Percentiles rank a stretch among this genome's conserved stretches.
Conservation (phyloP, 2,329 filamentous ascomycete species). For the Fusarium austroafricanum region DNA sequence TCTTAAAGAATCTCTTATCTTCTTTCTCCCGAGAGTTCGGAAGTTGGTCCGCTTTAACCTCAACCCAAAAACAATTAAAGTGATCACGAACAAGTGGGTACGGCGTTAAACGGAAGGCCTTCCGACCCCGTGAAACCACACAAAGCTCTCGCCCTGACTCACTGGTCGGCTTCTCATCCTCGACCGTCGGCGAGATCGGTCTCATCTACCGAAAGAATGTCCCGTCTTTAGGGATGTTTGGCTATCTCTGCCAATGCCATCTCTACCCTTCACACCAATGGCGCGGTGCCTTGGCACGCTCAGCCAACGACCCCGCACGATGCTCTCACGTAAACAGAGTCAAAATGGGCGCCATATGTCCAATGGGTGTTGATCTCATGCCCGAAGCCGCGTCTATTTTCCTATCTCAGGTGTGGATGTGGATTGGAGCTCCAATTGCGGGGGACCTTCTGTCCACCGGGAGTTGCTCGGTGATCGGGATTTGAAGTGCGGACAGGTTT, state of each 20-base stretch:
- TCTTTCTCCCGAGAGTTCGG: conserved; percentile 7
- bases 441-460: conserved; percentile 42
- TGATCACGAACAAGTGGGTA: conserved; percentile 34
- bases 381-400: conserved; percentile 37
- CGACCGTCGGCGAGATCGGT: conserved; percentile 33
- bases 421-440: conserved; percentile 46
- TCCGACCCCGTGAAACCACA: conserved; percentile 27
- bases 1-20: conserved; percentile 23
- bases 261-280: conserved; percentile 39
- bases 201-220: conserved; percentile 40
- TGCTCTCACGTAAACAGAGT: conserved; percentile 27
- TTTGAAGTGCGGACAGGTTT: conserved; percentile 37
- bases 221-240: conserved; percentile 22
- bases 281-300: conserved; percentile 39
- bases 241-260: conserved; percentile 26
- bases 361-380: conserved; percentile 30
- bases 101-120: conserved; percentile 30
- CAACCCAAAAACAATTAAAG: not conserved
- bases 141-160: conserved; percentile 27
- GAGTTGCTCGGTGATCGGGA: conserved; percentile 48
- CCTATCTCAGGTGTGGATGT: conserved; percentile 42
- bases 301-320: conserved; percentile 28
- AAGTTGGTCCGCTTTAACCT: conserved; percentile 15
- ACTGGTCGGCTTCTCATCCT: conserved; percentile 21
- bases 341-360: conserved; percentile 8